Evolutionary conservation across 1,139 yeast genomes (phyloP).

Genomic region (Blastobotrys raffinosifermentans): DNA sequence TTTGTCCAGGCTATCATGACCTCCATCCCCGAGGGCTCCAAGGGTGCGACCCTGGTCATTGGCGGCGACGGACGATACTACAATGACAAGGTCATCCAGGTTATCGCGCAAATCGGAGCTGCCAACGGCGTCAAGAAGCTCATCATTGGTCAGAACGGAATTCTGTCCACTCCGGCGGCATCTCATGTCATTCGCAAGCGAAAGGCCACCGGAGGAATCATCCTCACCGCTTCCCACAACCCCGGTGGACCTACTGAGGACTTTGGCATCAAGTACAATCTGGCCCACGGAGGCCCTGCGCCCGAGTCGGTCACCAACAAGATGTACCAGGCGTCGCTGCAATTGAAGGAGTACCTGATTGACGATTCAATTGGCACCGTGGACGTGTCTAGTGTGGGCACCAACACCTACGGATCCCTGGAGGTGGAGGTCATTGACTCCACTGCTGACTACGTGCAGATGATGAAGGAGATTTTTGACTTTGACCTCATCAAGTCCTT

Average conservation of each 20-base stretch:
- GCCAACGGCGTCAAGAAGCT: slow-evolving; percentile 87
- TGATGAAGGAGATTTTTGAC: slow-evolving; percentile 84
- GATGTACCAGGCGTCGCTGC: slow-evolving; percentile 66
- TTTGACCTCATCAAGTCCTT: slow-evolving; percentile 74
- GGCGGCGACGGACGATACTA: slow-evolving; percentile 98
- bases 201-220: slow-evolving; percentile 88
- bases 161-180: slow-evolving; percentile 93
- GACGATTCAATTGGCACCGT: slow-evolving; percentile 48
- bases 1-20: slow-evolving; percentile 81
- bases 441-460: slow-evolving; percentile 65
- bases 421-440: slow-evolving; percentile 79
- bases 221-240: slow-evolving; percentile 93
- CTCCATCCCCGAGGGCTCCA: slow-evolving; percentile 85
- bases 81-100: slow-evolving; percentile 73
- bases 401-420: slow-evolving; percentile 40
- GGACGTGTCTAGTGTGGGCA: slow-evolving; percentile 58
- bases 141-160: slow-evolving; percentile 81
- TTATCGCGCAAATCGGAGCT: slow-evolving; percentile 77
- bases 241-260: slow-evolving; percentile 98
- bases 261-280: slow-evolving; percentile 91
- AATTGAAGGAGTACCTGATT: slow-evolving; percentile 55
- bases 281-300: slow-evolving; percentile 98
- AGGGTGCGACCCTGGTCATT: slow-evolving; percentile 71
- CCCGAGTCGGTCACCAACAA: slow-evolving; percentile 90
- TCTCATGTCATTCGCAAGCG: slow-evolving; percentile 80